Conservation (phyloP, 345 rosid species). For the Melaleuca alternifolia region DNA sequence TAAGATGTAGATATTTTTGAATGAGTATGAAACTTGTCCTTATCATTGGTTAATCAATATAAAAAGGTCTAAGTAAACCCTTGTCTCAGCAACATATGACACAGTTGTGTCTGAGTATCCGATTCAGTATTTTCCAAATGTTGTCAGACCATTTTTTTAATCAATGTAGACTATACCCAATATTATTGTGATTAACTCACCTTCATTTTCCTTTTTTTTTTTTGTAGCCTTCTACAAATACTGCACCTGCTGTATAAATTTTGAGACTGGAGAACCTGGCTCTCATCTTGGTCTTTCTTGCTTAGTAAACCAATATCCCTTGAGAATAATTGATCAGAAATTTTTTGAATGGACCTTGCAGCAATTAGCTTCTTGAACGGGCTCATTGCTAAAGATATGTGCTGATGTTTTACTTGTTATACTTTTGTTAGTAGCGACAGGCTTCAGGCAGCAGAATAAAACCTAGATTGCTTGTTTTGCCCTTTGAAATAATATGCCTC, state of each 20-base stretch:
- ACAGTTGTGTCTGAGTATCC: not conserved
- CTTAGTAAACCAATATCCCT: not conserved
- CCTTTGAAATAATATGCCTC: not conserved
- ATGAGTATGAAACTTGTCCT: not conserved
- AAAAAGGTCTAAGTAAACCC: not conserved
- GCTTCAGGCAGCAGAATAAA: not conserved
- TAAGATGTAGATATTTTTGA: not conserved
- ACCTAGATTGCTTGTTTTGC: not conserved
- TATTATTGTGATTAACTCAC: not conserved
- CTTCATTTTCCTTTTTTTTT: not conserved
- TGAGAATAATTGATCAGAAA: not conserved
- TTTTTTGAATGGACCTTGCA: not conserved
- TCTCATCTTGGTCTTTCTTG: not conserved
- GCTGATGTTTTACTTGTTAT: not conserved
- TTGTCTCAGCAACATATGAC: not conserved
- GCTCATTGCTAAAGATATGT: not conserved
- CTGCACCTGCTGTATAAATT: not conserved
- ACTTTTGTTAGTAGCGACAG: not conserved
- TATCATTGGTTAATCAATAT: not conserved
- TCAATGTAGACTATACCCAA: not conserved
- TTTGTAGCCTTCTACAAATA: not conserved
- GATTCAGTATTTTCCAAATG: not conserved
- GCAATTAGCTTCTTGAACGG: not conserved
- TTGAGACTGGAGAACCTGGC: not conserved
- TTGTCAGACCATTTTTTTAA: not conserved